Percentiles rank a stretch among this genome's conserved stretches.
Conservation (phyloP, 495 filamentous ascomycete genomes). For the Sordaria brevicollis region DNA sequence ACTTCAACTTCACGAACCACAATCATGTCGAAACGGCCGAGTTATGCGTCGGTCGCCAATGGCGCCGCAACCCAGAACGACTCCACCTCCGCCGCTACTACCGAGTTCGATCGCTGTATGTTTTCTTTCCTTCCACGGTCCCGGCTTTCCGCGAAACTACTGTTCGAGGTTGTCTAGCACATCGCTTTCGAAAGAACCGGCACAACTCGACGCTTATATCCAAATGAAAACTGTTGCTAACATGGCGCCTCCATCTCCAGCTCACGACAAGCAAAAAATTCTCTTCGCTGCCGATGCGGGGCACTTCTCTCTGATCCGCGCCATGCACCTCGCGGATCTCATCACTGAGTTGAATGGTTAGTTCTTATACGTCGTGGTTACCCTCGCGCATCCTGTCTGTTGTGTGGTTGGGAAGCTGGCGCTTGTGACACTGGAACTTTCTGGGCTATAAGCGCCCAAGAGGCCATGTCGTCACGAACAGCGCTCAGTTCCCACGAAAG, state of each 20-base stretch:
- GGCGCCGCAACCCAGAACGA: constrained; percentile 29
- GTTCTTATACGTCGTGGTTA: not conserved
- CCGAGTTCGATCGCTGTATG: constrained; percentile 1
- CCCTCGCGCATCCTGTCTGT: not conserved
- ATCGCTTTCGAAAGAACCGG: not conserved
- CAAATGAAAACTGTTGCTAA: not conserved
- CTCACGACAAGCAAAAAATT: constrained; percentile 74
- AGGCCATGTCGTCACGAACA: not conserved
- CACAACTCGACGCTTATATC: not conserved
- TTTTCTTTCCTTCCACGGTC: constrained; percentile 5
- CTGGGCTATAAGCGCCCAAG: not conserved
- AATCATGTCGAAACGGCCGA: constrained; percentile 41
- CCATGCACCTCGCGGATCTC: constrained; percentile 86
- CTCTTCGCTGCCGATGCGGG: constrained; percentile 67
- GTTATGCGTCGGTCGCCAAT: constrained; percentile 22
- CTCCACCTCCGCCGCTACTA: not conserved
- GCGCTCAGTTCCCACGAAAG: not conserved
- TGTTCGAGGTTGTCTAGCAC: not conserved
- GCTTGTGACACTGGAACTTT: not conserved
- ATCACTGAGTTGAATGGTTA: constrained; percentile 93
- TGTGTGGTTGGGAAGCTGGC: not conserved
- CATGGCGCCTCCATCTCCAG: constrained; percentile 25
- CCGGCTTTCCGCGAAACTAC: not conserved
- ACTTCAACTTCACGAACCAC: not conserved
- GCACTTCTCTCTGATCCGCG: constrained; percentile 60